These are phyloP conservation scores for Glaciozyma antarctica DNA, from an alignment of 768 basidiomycete species.

Conservation along the genomic window DNA sequence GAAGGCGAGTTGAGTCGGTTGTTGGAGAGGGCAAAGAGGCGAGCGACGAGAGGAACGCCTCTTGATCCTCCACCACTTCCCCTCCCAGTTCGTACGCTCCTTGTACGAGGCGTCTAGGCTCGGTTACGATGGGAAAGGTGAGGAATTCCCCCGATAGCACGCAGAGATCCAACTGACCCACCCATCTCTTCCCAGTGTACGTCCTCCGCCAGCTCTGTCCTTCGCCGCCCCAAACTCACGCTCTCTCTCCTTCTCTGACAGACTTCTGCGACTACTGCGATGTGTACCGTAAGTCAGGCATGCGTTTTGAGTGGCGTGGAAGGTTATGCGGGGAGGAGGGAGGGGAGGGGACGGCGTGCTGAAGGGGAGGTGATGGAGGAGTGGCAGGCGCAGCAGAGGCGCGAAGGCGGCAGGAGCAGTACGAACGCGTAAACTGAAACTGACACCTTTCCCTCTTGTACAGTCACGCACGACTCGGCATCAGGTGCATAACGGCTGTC, in stretches of 20 bases:
- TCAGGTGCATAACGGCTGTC: constrained; percentile 53
- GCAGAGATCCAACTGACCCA: not conserved
- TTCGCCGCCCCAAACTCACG: not conserved
- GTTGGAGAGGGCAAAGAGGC: not conserved
- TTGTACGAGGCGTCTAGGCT: too few relatives aligned
- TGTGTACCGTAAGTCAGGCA: constrained; percentile 4
- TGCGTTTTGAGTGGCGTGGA: not conserved
- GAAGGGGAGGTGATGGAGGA: too few relatives aligned
- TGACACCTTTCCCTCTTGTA: not conserved
- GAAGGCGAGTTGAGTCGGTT: not conserved
- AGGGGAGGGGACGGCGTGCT: not conserved
- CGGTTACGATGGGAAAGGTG: not conserved
- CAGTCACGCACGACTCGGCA: constrained; percentile 85
- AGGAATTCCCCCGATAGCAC: not conserved
- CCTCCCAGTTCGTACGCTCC: too few relatives aligned
- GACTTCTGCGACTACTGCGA: constrained; percentile 35
- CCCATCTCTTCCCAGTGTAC: not conserved
- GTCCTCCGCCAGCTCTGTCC: not conserved
- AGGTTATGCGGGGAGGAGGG: not conserved
- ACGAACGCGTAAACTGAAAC: not conserved
- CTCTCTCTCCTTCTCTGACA: not conserved
- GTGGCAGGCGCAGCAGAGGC: not conserved
- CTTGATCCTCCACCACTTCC: too few relatives aligned
- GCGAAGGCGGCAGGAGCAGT: not conserved
- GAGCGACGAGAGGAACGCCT: too few relatives aligned